Evolutionary conservation across 345 rosid genomes (phyloP).

Genomic region (Populus simonii): DNA sequence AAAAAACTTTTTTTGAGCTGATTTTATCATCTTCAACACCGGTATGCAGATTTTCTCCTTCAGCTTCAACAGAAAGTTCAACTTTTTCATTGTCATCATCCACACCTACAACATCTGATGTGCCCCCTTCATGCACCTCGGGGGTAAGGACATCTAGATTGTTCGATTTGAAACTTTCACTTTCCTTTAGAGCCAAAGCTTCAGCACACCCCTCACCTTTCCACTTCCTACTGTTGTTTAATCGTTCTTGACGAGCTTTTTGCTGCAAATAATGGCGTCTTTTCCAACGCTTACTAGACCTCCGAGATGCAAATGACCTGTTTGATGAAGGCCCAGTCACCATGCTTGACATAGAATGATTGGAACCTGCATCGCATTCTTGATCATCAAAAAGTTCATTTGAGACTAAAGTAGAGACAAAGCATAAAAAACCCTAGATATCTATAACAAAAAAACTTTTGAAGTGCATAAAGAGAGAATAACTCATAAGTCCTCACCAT

Average conservation of each 20-base stretch:
- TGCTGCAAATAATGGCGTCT: constrained; percentile 74
- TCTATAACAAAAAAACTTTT: background rate
- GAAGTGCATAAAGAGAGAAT: background rate
- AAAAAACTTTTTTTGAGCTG: constrained; percentile 27
- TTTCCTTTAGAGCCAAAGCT: constrained; percentile 32
- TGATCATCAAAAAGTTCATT: constrained; percentile 8
- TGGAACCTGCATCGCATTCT: constrained; percentile 41
- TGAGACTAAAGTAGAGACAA: background rate
- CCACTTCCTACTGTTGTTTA: constrained; percentile 90
- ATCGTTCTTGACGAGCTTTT: constrained; percentile 85
- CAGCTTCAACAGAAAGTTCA: constrained; percentile 32
- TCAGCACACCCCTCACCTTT: constrained; percentile 66
- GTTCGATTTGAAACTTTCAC: constrained; percentile 30
- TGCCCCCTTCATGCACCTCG: constrained; percentile 32
- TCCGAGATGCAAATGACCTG: constrained; percentile 56
- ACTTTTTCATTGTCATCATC: constrained; percentile 41
- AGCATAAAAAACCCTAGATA: background rate
- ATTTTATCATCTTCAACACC: constrained; percentile 41
- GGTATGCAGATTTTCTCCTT: constrained; percentile 32
- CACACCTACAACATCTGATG: constrained; percentile 35
- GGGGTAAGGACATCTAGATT: constrained; percentile 23
- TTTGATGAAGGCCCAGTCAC: constrained; percentile 46
- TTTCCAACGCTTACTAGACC: constrained; percentile 86
- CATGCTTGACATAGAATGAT: constrained; percentile 43
- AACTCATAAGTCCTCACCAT: constrained; percentile 38